phyloP scores from a whole-genome alignment of 306 rosid genomes.

The Acacia confusa region DNA sequence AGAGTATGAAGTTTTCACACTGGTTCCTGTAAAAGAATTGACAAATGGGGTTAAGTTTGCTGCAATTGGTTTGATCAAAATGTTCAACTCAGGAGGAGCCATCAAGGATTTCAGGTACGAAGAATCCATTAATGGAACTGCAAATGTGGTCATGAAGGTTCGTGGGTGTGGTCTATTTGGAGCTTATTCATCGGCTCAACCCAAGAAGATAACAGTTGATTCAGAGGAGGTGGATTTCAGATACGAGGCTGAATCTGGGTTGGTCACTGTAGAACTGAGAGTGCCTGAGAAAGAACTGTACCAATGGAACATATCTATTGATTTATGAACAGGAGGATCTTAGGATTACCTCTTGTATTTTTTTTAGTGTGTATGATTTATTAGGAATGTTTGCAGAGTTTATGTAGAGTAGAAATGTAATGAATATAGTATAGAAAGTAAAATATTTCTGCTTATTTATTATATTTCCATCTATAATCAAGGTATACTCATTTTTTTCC shows the following conservation, averaged over 20 bases:
- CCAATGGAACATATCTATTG: constrained; percentile 60
- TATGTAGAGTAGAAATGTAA: background rate
- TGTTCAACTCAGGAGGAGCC: constrained; percentile 97
- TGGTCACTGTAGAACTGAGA: constrained; percentile 52
- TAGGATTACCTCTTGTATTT: background rate
- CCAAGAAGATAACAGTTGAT: constrained; percentile 53
- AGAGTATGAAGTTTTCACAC: constrained; percentile 74
- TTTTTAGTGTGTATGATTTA: background rate
- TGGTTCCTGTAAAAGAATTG: constrained; percentile 63
- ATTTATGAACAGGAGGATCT: constrained; percentile 24
- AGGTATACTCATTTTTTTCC: too few relatives aligned
- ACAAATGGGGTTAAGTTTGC: constrained; percentile 52
- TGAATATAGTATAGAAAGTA: background rate
- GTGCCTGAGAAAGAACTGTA: constrained; percentile 61
- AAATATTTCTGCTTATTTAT: background rate
- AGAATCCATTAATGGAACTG: constrained; percentile 33
- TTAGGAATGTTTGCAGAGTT: background rate
- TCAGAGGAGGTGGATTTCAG: constrained; percentile 53
- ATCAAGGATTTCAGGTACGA: constrained; percentile 50
- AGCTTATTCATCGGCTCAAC: constrained; percentile 65
- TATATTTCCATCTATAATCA: too few relatives aligned
- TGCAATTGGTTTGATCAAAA: constrained; percentile 73
- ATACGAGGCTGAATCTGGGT: constrained; percentile 62
- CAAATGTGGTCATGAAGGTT: constrained; percentile 47
- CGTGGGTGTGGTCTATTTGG: constrained; percentile 70